Conservation (phyloP, 441 rosid genomes). For the Arabidopsis lyrata region DNA sequence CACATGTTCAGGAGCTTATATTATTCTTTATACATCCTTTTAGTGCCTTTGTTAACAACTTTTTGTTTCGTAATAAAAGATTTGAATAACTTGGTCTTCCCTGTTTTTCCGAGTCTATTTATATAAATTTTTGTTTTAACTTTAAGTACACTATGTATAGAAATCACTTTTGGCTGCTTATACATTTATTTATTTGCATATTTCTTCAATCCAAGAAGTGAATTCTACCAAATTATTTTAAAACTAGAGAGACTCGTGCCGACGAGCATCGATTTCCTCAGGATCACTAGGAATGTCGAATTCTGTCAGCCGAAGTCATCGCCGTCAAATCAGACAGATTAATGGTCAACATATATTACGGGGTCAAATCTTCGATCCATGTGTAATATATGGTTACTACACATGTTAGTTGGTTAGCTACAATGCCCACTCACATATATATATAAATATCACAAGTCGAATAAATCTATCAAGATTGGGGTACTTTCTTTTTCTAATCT, state of each 20-base stretch:
- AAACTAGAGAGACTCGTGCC: background rate
- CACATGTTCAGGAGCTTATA: conserved; percentile 10
- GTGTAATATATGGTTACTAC: conserved; percentile 17
- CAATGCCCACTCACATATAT: conserved; percentile 37
- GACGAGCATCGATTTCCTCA: background rate
- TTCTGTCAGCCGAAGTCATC: conserved; percentile 16
- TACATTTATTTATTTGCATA: conserved; percentile 9
- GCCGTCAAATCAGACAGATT: conserved; percentile 30
- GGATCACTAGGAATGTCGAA: conserved; percentile 11
- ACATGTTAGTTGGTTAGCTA: conserved; percentile 25
- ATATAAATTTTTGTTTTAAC: too few species aligned
- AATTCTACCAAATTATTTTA: background rate
- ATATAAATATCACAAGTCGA: conserved; percentile 17
- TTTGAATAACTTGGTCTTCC: conserved; percentile 14
- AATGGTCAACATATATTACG: conserved; percentile 22
- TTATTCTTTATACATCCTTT: conserved; percentile 7
- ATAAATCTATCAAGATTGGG: conserved; percentile 14
- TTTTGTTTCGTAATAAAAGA: conserved; percentile 13
- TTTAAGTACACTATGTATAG: background rate
- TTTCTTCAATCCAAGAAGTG: conserved; percentile 10
- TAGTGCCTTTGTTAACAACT: conserved; percentile 7
- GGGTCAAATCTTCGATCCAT: conserved; percentile 26
- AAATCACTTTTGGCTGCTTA: conserved; percentile 14
- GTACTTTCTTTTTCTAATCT: conserved; percentile 22
- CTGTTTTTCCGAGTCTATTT: background rate